A percentile compares a stretch with the other conserved stretches of the same genome.
These are phyloP conservation scores for Toxicodendron radicans DNA, from an alignment of 345 rosid genomes.

Conservation along the genomic window DNA sequence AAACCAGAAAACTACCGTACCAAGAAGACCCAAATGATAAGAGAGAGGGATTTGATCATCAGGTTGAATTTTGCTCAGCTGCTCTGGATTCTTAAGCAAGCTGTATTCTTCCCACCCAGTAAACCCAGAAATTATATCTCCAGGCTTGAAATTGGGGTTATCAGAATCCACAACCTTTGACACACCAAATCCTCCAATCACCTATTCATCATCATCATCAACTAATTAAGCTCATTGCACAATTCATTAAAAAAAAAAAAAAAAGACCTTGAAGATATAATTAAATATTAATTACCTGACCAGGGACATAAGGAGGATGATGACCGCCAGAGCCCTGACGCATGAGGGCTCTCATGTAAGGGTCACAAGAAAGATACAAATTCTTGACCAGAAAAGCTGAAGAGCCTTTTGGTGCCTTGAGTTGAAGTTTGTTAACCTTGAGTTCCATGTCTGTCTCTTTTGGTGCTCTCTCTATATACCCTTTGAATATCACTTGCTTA, in stretches of 20 bases:
- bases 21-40: slow-evolving; percentile 72
- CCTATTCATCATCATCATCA: slow-evolving; percentile 30
- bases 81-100: slow-evolving; percentile 41
- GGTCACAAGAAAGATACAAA: slow-evolving; percentile 56
- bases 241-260: neutral
- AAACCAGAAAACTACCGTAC: slow-evolving; percentile 28
- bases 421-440: slow-evolving; percentile 26
- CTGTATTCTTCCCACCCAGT: slow-evolving; percentile 84
- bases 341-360: slow-evolving; percentile 58
- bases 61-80: slow-evolving; percentile 50
- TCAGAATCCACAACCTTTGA: slow-evolving; percentile 69
- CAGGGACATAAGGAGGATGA: slow-evolving; percentile 45
- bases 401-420: slow-evolving; percentile 39
- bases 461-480: slow-evolving; percentile 44
- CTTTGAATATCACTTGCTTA: slow-evolving; percentile 52
- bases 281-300: slow-evolving; percentile 30
- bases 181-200: slow-evolving; percentile 71
- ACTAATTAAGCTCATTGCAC: neutral
- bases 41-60: slow-evolving; percentile 59
- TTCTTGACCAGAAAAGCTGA: slow-evolving; percentile 50
- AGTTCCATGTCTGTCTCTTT: slow-evolving; percentile 52
- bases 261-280: neutral
- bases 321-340: slow-evolving; percentile 36
- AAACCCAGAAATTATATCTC: slow-evolving; percentile 56
- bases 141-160: slow-evolving; percentile 47